Base-by-base conservation (phyloP, 2,329 filamentous ascomycete species). In the Colletotrichum sp. region DNA sequence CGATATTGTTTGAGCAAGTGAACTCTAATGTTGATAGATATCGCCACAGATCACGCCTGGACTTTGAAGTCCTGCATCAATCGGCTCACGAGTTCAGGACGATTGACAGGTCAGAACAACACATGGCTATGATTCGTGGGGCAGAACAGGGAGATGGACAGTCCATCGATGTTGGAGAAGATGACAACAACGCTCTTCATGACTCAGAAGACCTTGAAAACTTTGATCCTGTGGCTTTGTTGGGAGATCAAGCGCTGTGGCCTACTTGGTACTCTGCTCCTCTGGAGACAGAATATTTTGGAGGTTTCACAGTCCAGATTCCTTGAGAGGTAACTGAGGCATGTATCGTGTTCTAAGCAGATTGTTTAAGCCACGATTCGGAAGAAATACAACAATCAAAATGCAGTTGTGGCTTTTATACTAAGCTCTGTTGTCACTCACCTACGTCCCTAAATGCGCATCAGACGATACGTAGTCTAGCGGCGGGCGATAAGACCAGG, bases 51-150 rank as follows among this genome's bases (percentile, higher is more conserved):
- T 57, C 54, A 27, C 54, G 24, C 21, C 54, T 24, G 15, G 54
- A 57, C 54, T 57, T 57, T 29, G 54, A 57, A 57, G 54, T 21
- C 13, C 27, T 57, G 27, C 54, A 57, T 29, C 54, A 27, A 29
- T 57, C 54, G 54, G 54, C 54, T 5, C 54, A 57, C 27, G 54
- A 29, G n/a, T 57, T 57, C 54, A 57, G 54, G 21, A 57, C 54
- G 8, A 15, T 57, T 3, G 54, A 57, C 27, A 27, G 54, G 24
- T 57, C 54, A 57, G 54, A 57, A 12, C 54, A 57, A 27, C 54
- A 57, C 15, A 29, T 29, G 24, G 54, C 88, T 16, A 27, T 57
- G 8, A 57, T 57, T 0, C 54, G 8, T 27, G 54, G 9, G 1
- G 54, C 21, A 1, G 21, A 57, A 21, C 54, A 57, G 5, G 27